phyloP scores from a whole-genome alignment of 2,329 filamentous ascomycete genomes.

The Neonectria ditissima region DNA sequence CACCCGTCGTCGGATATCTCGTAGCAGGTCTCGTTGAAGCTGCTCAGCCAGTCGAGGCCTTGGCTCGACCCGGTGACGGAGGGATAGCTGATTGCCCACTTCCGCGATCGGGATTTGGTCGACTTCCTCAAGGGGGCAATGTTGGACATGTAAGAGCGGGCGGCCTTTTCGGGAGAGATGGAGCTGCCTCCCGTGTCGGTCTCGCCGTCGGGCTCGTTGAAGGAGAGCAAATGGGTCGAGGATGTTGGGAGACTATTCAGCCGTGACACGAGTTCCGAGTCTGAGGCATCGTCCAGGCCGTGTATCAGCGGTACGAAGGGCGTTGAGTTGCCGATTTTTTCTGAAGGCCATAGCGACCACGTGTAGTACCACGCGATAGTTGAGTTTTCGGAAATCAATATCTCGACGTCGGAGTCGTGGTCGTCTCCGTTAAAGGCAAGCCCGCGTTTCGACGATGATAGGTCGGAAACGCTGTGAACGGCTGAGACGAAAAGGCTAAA shows the following conservation, averaged over 20 bases:
- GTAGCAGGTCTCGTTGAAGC: constrained; percentile 56
- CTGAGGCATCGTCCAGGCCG: constrained; percentile 49
- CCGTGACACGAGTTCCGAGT: constrained; percentile 40
- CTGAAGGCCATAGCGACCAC: constrained; percentile 51
- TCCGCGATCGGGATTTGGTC: constrained; percentile 30
- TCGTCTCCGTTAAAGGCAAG: constrained; percentile 43
- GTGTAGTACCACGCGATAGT: constrained; percentile 58
- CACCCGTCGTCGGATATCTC: constrained; percentile 53
- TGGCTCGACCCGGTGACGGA: constrained; percentile 54
- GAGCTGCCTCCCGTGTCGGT: constrained; percentile 54
- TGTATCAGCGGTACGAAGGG: constrained; percentile 55
- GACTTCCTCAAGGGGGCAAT: constrained; percentile 51
- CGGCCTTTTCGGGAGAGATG: constrained; percentile 54
- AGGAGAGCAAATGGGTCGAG: constrained; percentile 54
- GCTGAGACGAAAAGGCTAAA: neutral
- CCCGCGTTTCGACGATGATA: constrained; percentile 38
- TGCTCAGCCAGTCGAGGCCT: constrained; percentile 54
- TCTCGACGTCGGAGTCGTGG: constrained; percentile 48
- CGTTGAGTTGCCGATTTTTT: constrained; percentile 38
- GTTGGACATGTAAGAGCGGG: constrained; percentile 51
- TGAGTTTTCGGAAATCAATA: constrained; percentile 52
- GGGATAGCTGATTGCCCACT: constrained; percentile 56
- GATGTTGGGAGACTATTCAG: constrained; percentile 47
- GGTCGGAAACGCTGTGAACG: constrained; percentile 11
- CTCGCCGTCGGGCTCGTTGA: constrained; percentile 58